Evolutionary conservation across 108 stramenopile genomes (phyloP), one percentile per base, ranked within the genome.

Genomic region (Stephanodiscus minutulus): DNA sequence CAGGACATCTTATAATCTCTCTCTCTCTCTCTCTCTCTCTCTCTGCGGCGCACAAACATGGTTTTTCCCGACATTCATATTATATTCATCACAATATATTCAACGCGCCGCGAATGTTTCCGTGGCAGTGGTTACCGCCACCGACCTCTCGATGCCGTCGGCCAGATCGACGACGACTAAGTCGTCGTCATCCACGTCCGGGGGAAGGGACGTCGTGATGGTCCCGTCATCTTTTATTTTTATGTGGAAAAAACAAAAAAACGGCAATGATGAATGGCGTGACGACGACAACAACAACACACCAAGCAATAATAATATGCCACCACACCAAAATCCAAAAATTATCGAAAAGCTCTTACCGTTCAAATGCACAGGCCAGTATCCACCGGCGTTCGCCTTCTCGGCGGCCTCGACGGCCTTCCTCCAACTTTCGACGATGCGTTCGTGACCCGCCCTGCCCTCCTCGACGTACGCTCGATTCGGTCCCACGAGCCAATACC

Each of bases 351-450:
- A 39, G 61, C 81, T 73, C 66, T n/a, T n/a, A 82, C 82, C 82
- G 60, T 74, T 86, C 13, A 83, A 49, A 49, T 80, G 70, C 25
- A 86, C 80, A 11, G 85, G 85, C 83, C 81, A 84, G 61, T 86
- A 86, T 3, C 83, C 83, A 31, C 69, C 76, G 22, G 60, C 55
- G 49, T 78, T 64, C 29, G 81, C 76, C 50, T 60, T 50, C 49
- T 87, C 77, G 0, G 86, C 88, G 33, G 65, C 58, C 67, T 76
- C 61, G 35, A 89, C 81, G 11, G 88, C 88, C 59, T 68, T 82
- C 56, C 81, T 85, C 77, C 69, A 87, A 0, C 82, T 72, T 7
- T 87, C 86, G 27, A 87, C 69, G 7, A 89, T 46, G 24, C 47
- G 49, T 25, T 85, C 82, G 55, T 89, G 88, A 10, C 80, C 36